Base-by-base conservation (phyloP, 768 basidiomycete species). In the Trametopsis cervina region DNA sequence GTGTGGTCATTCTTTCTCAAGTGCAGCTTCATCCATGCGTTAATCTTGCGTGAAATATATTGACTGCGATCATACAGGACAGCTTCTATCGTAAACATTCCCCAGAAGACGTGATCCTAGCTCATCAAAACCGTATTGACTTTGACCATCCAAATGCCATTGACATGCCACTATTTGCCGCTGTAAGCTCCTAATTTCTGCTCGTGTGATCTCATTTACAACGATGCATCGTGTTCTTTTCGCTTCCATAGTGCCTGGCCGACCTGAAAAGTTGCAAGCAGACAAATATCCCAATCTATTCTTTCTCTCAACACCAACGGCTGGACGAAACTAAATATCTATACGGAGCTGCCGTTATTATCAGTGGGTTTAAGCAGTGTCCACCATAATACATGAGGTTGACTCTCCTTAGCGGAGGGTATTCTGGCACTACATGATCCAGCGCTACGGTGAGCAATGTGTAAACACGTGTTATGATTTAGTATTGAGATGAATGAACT, bases 121-220 rank as follows among this genome's bases (percentile, higher is more conserved):
- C 95, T 0, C 85, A 91, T 62, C 76, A 79, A 15, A 94, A 83
- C 57, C 67, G 78, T 43, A 75, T 83, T 51, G 90, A 94, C 59
- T 86, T 94, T 54, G 95, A 99, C 60, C 89, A 93, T 57, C 95
- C 95, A 10, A 81, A 89, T 64, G 83, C 93, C 3, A 85, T 98
- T 42, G 95, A 99, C 65, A 87, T 92, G 77, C 77, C 81, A 1
- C 68, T 90, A 62, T 93, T 97, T 57, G 83, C 85, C 41, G 66
- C 80, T 42, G 89, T 92, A 61, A 50, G 81, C 70, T n/a, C n/a
- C 27, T 15, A 33, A 33, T 7, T 36, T 40, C 25, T 23, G 40
- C 36, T 54, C 27, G 20, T 18, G 46, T 22, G 44, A 46, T 17
- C 22, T 23, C 26, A 24, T 36, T 38, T 26, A 33, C 39, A 26